Conservation (phyloP, 257 asterid genomes). For the Capsicum rhomboideum region DNA sequence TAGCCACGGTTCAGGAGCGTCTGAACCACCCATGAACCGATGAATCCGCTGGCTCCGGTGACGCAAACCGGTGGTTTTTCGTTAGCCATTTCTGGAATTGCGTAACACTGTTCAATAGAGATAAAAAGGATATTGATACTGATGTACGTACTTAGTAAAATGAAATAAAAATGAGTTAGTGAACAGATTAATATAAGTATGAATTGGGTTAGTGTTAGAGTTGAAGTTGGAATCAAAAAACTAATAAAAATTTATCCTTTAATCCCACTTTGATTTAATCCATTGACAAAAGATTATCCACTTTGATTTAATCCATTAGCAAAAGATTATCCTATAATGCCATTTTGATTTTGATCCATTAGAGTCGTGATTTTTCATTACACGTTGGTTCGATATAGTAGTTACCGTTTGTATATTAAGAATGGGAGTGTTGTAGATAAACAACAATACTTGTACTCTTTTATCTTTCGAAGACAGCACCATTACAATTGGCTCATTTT, state of each 20-base stretch:
- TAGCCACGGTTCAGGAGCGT: constrained; percentile 60
- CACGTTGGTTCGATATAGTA: neutral
- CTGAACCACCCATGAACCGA: constrained; percentile 74
- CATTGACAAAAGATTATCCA: too few relatives aligned
- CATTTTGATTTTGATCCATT: neutral
- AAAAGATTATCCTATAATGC: neutral
- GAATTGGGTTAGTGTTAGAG: neutral
- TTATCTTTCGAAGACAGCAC: too few relatives aligned
- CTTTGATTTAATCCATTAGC: neutral
- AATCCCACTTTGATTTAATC: neutral
- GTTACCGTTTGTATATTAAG: too few relatives aligned
- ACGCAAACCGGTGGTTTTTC: constrained; percentile 60
- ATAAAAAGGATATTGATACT: neutral
- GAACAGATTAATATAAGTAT: neutral
- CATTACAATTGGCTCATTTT: too few relatives aligned
- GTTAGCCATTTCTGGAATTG: neutral
- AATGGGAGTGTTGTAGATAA: neutral
- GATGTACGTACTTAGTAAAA: neutral
- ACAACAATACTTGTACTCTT: too few relatives aligned
- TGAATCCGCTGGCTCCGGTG: constrained; percentile 96
- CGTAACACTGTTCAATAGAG: neutral
- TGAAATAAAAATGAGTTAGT: neutral
- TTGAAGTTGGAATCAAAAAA: neutral
- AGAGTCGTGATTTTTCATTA: neutral
- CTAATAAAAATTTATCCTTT: neutral